Base-by-base conservation (phyloP, 139 green algal genomes). In the Ettlia oleoabundans region DNA sequence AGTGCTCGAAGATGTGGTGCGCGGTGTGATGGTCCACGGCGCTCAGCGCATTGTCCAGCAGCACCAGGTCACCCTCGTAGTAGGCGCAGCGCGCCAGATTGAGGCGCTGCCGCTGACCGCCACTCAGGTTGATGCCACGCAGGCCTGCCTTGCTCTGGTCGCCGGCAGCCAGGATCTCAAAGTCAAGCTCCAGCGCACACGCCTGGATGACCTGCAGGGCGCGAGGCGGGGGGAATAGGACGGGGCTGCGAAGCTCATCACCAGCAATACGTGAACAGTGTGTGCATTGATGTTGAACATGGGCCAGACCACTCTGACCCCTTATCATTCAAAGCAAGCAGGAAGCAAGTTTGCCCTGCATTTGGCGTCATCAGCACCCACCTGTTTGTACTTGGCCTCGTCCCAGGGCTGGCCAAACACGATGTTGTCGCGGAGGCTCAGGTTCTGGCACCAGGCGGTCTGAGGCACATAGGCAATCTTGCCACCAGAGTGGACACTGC, bases 21-120 rank as follows among this genome's bases (percentile, higher is more conserved):
- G 86, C 93, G 43, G 96, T 94, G 80, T 98, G 95, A 26, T 90
- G 87, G 82, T 98, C 95, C 69, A 98, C 95, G 0, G 96, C 96
- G n/a, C 82, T 92, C n/a, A 98, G 88, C 1, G 95, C 95, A 76
- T 98, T 95, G 86, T 98, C 95, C 81, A 98, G 81, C 30, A 98
- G 81, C 75, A 93, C 89, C 40, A 98, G 85, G 81, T 98, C 93
- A 38, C 93, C 92, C 61, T 95, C 85, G 21, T 43, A 53, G 52
- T 98, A 98, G 76, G 93, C 86, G 6, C 92, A 91, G 28, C 95
- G 87, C 1, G 95, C 95, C 18, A 98, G 91, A 65, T 91, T 91
- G 19, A 98, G 89, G 72, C 95, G 92, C 89, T 95, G 91, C 87
- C 96, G 96, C 91, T 98, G 94, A 4, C 95, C 94, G 62, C 96